phyloP scores from a whole-genome alignment of 1,139 yeast genomes.

The Candida sp. region DNA sequence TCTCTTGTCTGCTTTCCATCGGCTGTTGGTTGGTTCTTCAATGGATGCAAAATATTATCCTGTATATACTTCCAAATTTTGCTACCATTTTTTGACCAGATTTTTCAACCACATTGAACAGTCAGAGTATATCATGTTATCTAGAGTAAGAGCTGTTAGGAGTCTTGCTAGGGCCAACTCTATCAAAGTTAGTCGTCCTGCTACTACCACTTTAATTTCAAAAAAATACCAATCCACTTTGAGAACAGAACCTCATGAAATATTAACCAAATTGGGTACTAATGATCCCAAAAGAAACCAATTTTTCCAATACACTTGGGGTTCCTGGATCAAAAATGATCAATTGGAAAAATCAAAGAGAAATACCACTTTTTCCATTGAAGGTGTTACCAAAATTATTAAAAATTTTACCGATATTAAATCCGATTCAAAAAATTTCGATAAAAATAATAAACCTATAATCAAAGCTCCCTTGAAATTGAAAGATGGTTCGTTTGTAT shows the following conservation, averaged over 20 bases:
- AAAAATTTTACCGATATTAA: conserved; percentile 33
- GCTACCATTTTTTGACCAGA: not conserved
- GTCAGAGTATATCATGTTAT: conserved; percentile 5
- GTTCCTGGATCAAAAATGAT: conserved; percentile 87
- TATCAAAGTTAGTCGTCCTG: not conserved
- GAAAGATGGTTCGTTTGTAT: conserved; percentile 38
- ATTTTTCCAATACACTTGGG: conserved; percentile 91
- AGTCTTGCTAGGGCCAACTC: not conserved
- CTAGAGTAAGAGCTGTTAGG: conserved; percentile 2
- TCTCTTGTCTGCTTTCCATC: too few species aligned
- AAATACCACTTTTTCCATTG: conserved; percentile 78
- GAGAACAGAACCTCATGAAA: conserved; percentile 27
- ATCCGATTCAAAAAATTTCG: conserved; percentile 17
- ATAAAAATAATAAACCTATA: conserved; percentile 19
- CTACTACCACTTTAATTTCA: not conserved
- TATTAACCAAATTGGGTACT: conserved; percentile 55
- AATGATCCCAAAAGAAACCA: conserved; percentile 68
- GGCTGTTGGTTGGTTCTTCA: not conserved
- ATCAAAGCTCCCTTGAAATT: conserved; percentile 34
- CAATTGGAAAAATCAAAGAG: conserved; percentile 68
- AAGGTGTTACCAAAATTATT: conserved; percentile 60
- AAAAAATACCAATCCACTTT: conserved; percentile 5
- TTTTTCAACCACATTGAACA: not conserved
- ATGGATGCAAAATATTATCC: not conserved
- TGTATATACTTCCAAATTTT: not conserved